A percentile compares a stretch with the other conserved stretches of the same genome.
These are phyloP conservation scores for Raddia guianensis DNA, from an alignment of 176 grass and related monocot genomes.

Conservation along the genomic window DNA sequence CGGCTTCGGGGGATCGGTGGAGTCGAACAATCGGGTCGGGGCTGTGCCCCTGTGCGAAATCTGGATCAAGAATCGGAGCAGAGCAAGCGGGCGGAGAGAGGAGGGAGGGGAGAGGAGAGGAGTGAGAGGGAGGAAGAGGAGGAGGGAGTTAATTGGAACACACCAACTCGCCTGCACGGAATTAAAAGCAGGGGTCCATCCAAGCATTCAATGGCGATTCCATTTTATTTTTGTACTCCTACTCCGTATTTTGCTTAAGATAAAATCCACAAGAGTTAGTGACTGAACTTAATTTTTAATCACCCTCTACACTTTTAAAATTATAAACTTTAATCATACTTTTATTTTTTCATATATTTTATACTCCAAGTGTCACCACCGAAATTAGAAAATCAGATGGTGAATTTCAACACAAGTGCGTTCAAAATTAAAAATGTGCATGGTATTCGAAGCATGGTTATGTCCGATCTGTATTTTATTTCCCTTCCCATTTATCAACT, in stretches of 20 bases:
- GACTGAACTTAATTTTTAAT: no score
- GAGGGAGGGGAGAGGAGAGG: background rate
- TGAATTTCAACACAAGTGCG: no score
- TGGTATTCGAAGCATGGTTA: no score
- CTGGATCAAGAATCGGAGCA: slow-evolving; percentile 58
- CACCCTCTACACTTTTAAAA: no score
- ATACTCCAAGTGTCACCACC: no score
- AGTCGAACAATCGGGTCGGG: slow-evolving; percentile 4
- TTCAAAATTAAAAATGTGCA: no score
- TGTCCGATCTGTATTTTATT: background rate
- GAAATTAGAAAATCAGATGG: no score
- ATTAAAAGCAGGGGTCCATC: slow-evolving; percentile 55
- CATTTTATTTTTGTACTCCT: background rate
- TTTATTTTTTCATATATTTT: no score
- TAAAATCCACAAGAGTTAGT: no score
- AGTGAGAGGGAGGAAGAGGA: background rate
- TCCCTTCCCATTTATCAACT: slow-evolving; percentile 17
- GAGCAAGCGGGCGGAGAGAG: slow-evolving; percentile 6
- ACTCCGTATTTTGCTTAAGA: background rate
- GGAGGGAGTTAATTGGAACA: slow-evolving; percentile 49
- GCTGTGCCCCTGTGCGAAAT: slow-evolving; percentile 16
- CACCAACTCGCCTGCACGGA: slow-evolving; percentile 44
- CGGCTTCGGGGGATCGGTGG: background rate
- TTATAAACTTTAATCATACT: no score
- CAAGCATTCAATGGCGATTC: slow-evolving; percentile 41